Conservation (phyloP, 441 rosid species). For the Euphorbia schlechtendalii region DNA sequence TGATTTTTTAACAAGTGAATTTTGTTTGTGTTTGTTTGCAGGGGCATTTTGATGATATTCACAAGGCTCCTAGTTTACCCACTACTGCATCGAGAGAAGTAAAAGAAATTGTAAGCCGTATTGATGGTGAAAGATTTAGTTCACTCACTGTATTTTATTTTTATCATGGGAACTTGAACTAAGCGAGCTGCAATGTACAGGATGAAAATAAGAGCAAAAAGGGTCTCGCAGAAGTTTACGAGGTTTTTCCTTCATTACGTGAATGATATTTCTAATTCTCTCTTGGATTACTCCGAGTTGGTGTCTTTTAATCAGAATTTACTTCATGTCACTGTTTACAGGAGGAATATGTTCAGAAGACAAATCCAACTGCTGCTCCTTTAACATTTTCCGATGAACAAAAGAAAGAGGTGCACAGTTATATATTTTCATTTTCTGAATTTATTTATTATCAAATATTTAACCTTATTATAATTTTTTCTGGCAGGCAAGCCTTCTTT, state of each 20-base stretch:
- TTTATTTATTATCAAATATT: too few relatives aligned
- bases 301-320: constrained; percentile 1
- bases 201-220: constrained; percentile 87
- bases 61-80: constrained; percentile 46
- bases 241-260: constrained; percentile 43
- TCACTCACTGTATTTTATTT: constrained; percentile 9
- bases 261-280: constrained; percentile 5
- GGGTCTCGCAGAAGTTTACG: constrained; percentile 90
- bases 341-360: constrained; percentile 72
- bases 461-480: constrained; percentile 7
- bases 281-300: background rate
- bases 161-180: constrained; percentile 11
- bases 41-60: constrained; percentile 74
- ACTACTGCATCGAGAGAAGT: constrained; percentile 57
- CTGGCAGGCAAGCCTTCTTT: constrained; percentile 58
- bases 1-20: background rate
- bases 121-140: constrained; percentile 6
- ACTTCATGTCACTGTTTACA: constrained; percentile 28
- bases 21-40: constrained; percentile 25
- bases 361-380: constrained; percentile 64
- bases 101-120: constrained; percentile 58
- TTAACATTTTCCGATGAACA: constrained; percentile 69
- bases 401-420: constrained; percentile 58
- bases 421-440: background rate
- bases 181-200: constrained; percentile 36